Conservation (phyloP, 148 eudicot species). For the Vaccinium vitisidaea region DNA sequence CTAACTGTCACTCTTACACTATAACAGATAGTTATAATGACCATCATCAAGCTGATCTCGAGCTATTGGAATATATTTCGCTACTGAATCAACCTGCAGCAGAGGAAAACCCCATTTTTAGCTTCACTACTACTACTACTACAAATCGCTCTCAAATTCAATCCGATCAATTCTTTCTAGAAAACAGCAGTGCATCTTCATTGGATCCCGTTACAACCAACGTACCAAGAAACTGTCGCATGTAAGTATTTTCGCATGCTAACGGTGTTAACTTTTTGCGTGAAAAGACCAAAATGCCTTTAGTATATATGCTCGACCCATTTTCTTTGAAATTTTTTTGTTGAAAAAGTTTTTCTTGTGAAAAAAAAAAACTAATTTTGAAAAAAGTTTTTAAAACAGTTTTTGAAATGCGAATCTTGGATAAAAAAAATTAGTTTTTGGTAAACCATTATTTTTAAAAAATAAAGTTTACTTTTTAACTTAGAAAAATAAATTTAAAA, state of each 20-base stretch:
- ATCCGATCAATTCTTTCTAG: background rate
- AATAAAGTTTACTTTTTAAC: too few species aligned
- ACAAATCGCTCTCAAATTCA: background rate
- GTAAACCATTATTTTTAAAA: too few species aligned
- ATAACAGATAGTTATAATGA: background rate
- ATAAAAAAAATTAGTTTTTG: too few species aligned
- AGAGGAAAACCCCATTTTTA: background rate
- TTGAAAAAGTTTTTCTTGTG: too few species aligned
- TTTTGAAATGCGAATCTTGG: too few species aligned
- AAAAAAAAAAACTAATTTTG: too few species aligned
- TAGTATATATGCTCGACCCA: too few species aligned
- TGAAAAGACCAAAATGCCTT: too few species aligned
- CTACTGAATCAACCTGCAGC: background rate
- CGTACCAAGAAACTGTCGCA: slow-evolving; percentile 5
- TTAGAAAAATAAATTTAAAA: too few species aligned
- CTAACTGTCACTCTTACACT: background rate
- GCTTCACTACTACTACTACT: background rate
- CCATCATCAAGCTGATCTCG: background rate
- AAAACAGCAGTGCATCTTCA: background rate
- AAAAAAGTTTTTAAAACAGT: too few species aligned
- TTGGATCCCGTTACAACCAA: background rate
- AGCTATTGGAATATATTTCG: background rate
- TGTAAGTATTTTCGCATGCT: background rate
- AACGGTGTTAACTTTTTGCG: too few species aligned
- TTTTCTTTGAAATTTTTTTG: too few species aligned